Conservation (phyloP, 441 rosid species). For the Erodium trifolium region DNA sequence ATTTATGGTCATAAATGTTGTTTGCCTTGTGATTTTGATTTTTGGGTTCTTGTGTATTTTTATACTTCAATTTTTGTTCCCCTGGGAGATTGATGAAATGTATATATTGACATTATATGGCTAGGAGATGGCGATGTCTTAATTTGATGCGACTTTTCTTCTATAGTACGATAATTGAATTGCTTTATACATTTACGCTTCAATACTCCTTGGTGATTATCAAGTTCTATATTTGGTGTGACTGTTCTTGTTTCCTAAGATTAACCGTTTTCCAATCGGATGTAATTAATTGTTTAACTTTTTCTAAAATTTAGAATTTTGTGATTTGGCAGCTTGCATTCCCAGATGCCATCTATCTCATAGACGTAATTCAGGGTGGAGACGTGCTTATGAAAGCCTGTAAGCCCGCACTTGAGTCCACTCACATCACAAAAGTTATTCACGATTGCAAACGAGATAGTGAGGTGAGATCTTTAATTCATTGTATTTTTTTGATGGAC, state of each 20-base stretch:
- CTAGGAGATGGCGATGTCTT: too few relatives aligned
- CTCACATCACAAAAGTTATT: conserved; percentile 75
- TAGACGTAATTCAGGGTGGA: conserved; percentile 77
- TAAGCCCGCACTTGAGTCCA: conserved; percentile 97
- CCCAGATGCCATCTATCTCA: conserved; percentile 77
- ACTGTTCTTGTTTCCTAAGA: background rate
- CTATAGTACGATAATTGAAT: background rate
- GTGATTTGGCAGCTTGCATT: conserved; percentile 71
- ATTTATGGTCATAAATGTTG: background rate
- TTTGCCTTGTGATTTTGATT: background rate
- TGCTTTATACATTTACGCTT: background rate
- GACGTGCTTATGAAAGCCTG: conserved; percentile 63
- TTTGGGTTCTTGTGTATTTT: background rate
- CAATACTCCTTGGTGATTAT: background rate
- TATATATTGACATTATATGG: background rate
- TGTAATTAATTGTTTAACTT: background rate
- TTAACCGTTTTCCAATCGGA: background rate
- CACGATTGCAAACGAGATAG: conserved; percentile 95
- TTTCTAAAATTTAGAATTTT: conserved; percentile 1
- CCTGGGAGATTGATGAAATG: background rate
- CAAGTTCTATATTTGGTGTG: background rate
- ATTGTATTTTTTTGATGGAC: conserved; percentile 14
- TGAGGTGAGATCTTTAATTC: conserved; percentile 60
- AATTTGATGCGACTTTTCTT: background rate
- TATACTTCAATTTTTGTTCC: background rate